Conservation (phyloP, 2,329 filamentous ascomycete species). For the Plenodomus lindquistii region DNA sequence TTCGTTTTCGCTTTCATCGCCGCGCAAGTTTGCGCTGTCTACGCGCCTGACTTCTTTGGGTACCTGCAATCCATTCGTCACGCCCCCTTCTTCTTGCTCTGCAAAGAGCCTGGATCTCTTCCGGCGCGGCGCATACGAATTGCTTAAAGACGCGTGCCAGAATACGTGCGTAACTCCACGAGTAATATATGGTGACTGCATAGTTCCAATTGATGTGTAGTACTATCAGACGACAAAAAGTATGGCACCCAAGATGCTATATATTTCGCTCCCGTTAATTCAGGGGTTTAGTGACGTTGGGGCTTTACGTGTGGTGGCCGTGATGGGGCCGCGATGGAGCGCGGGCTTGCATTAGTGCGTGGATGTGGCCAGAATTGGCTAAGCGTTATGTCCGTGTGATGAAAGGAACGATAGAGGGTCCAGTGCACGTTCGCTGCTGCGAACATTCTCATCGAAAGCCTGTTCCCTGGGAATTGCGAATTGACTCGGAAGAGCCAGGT, state of each 20-base stretch:
- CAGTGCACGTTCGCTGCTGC: not conserved
- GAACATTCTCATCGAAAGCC: not conserved
- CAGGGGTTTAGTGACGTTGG: slow-evolving; percentile 9
- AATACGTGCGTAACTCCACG: slow-evolving; percentile 11
- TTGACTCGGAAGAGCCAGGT: not conserved
- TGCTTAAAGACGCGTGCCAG: slow-evolving; percentile 7
- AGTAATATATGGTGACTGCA: slow-evolving; percentile 6
- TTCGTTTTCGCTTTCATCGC: not conserved
- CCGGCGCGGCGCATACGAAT: slow-evolving; percentile 7
- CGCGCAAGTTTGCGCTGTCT: slow-evolving; percentile 7
- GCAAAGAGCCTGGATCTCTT: slow-evolving; percentile 1
- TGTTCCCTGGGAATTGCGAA: not conserved
- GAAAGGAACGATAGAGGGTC: not conserved
- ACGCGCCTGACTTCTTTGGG: slow-evolving; percentile 6
- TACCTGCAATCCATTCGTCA: slow-evolving; percentile 6
- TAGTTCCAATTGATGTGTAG: not conserved
- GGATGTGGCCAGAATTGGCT: not conserved
- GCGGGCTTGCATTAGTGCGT: slow-evolving; percentile 9
- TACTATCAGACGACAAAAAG: not conserved
- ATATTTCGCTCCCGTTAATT: not conserved
- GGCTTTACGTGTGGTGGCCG: not conserved
- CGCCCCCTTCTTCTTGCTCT: not conserved
- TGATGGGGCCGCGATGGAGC: not conserved
- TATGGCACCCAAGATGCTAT: not conserved
- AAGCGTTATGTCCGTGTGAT: not conserved